Percentiles rank a stretch among this genome's conserved stretches.
phyloP scores from a whole-genome alignment of 805 yeast genomes.

The Candida arabinofermentans region DNA sequence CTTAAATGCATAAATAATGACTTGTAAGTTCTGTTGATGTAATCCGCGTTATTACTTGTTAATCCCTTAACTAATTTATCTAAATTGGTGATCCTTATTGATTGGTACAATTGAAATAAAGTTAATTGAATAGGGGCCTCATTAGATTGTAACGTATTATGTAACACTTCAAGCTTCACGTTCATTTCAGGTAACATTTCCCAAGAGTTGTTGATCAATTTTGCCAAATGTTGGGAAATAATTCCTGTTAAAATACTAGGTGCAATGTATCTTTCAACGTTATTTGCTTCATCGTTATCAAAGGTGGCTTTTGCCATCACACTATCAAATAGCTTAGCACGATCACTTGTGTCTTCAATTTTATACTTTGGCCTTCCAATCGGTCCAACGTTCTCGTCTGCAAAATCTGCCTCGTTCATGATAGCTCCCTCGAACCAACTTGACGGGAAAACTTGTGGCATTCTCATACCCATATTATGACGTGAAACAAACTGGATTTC shows the following conservation, averaged over 20 bases:
- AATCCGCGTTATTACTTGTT: conserved; percentile 15
- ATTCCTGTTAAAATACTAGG: conserved; percentile 31
- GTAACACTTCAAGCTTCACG: conserved; percentile 32
- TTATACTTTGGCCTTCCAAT: conserved; percentile 33
- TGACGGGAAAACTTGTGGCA: conserved; percentile 50
- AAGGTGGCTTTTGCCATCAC: conserved; percentile 18
- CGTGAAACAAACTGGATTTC: conserved; percentile 46
- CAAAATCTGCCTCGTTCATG: conserved; percentile 26
- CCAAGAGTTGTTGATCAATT: conserved; percentile 28
- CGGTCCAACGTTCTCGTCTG: conserved; percentile 17
- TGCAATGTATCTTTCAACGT: conserved; percentile 26
- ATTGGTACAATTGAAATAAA: conserved; percentile 33
- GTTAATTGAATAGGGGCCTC: conserved; percentile 41
- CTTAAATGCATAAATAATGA: conserved; percentile 15
- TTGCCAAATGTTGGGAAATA: conserved; percentile 25
- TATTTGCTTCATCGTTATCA: conserved; percentile 2
- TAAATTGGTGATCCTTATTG: conserved; percentile 33
- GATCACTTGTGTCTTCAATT: conserved; percentile 27
- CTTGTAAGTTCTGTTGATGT: conserved; percentile 25
- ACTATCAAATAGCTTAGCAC: conserved; percentile 26
- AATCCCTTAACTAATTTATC: conserved; percentile 22
- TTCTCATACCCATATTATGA: conserved; percentile 41
- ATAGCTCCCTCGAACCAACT: conserved; percentile 30
- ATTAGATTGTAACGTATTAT: conserved; percentile 30
- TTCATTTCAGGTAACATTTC: conserved; percentile 28